These are phyloP conservation scores for Bipolaris oryzae DNA, from an alignment of 2,329 filamentous ascomycete genomes.

Conservation along the genomic window DNA sequence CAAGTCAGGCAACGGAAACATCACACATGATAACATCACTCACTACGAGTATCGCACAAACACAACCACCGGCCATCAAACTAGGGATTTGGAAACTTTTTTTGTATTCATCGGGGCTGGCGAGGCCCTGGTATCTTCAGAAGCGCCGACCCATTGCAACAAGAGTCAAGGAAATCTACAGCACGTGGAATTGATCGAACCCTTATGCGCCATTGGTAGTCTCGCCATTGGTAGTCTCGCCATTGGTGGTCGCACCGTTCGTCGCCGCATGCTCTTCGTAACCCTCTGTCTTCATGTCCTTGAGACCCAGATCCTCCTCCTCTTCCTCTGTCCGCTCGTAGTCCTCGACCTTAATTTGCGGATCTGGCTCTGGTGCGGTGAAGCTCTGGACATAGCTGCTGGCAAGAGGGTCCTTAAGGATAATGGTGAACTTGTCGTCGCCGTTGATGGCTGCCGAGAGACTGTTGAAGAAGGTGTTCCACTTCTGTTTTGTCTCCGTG, in stretches of 20 bases:
- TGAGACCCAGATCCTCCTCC: conserved; percentile 88
- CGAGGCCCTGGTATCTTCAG: conserved; percentile 46
- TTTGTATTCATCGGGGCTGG: conserved; percentile 34
- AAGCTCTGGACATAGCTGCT: conserved; percentile 94
- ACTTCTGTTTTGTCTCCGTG: conserved; percentile 68
- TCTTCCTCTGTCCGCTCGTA: conserved; percentile 91
- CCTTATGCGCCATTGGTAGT: conserved; percentile 25
- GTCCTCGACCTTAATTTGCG: conserved; percentile 78
- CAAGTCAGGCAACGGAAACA: neutral
- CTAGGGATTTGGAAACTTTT: conserved; percentile 8
- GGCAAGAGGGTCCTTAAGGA: conserved; percentile 86
- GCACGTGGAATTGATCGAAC: conserved; percentile 2
- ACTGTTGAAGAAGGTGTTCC: conserved; percentile 79
- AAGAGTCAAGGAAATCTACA: conserved; percentile 27
- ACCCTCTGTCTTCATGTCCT: conserved; percentile 89
- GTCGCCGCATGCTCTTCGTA: conserved; percentile 63
- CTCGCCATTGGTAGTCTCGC: conserved; percentile 23
- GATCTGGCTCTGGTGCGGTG: conserved; percentile 77
- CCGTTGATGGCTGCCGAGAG: conserved; percentile 81
- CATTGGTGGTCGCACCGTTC: conserved; percentile 30
- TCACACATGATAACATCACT: neutral
- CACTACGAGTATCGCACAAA: neutral
- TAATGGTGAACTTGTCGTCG: conserved; percentile 78
- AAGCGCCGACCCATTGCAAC: conserved; percentile 37
- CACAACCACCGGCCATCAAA: conserved; percentile 1